A percentile compares a stretch with the other conserved stretches of the same genome.
Conservation (phyloP, 176 grass and related monocot species). For the bread wheat (Triticum aestivum) region DNA sequence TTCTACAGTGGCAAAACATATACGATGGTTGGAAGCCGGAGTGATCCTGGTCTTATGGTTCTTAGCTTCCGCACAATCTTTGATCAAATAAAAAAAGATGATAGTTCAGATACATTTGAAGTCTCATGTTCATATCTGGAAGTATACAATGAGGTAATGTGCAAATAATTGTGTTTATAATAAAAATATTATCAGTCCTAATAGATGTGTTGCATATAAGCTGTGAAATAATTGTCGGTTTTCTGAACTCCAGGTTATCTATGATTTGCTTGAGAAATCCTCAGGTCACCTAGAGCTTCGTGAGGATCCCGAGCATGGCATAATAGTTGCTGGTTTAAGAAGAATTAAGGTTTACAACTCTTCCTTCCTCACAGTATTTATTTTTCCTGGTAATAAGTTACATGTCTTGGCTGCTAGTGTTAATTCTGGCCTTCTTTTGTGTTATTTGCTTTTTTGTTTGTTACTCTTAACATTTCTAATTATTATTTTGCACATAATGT, state of each 20-base stretch:
- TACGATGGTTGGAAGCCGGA: conserved; percentile 90
- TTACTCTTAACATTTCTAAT: neutral
- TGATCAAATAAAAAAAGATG: conserved; percentile 85
- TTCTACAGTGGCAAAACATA: conserved; percentile 93
- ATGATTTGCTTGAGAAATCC: conserved; percentile 98
- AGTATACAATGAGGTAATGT: conserved; percentile 96
- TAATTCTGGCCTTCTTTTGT: neutral
- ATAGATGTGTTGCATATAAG: conserved; percentile 13
- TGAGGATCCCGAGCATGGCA: conserved; percentile 95
- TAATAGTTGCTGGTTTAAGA: conserved; percentile 96
- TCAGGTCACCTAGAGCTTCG: conserved; percentile 94
- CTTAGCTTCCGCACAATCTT: conserved; percentile 98
- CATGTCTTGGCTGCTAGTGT: neutral
- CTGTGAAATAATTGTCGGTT: conserved; percentile 13
- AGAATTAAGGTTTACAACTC: conserved; percentile 81
- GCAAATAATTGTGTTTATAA: neutral
- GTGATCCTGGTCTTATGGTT: conserved; percentile 97
- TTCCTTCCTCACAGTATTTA: conserved; percentile 2
- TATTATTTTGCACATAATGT: neutral
- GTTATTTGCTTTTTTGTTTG: neutral
- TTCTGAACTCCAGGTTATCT: conserved; percentile 84
- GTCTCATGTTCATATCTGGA: conserved; percentile 96
- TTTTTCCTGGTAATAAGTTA: neutral
- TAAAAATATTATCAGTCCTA: neutral
- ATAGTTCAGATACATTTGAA: conserved; percentile 78